Evolutionary conservation across 352 stramenopile genomes (phyloP).

Genomic region (Globisporangium heterothallicum): DNA sequence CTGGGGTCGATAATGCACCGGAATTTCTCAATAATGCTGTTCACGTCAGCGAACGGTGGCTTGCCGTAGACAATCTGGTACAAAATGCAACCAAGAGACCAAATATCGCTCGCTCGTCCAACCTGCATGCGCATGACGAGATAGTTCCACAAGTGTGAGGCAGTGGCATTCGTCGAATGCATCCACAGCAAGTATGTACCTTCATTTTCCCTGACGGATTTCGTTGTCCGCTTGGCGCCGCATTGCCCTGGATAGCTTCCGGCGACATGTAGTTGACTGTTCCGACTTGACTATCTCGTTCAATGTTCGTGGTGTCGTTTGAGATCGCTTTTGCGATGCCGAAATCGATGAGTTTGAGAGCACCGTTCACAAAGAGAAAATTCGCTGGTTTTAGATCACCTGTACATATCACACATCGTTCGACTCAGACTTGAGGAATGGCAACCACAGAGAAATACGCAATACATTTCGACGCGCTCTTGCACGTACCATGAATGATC

Average conservation of each 20-base stretch:
- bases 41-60: slow-evolving; percentile 91
- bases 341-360: slow-evolving; percentile 97
- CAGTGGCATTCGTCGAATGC: too few species aligned
- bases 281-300: slow-evolving; percentile 93
- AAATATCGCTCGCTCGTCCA: slow-evolving; percentile 92
- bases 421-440: neutral
- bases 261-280: slow-evolving; percentile 98
- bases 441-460: neutral
- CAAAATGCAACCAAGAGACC: slow-evolving; percentile 95
- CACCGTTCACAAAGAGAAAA: slow-evolving; percentile 95
- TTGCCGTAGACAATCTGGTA: slow-evolving; percentile 97
- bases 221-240: slow-evolving; percentile 38
- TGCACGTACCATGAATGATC: slow-evolving; percentile 87
- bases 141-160: too few species aligned
- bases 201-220: slow-evolving; percentile 77
- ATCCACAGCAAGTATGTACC: slow-evolving; percentile 14
- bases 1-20: slow-evolving; percentile 92
- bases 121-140: slow-evolving; percentile 36
- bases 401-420: slow-evolving; percentile 7
- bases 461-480: neutral
- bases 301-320: slow-evolving; percentile 97
- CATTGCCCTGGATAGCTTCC: slow-evolving; percentile 81
- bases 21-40: slow-evolving; percentile 95
- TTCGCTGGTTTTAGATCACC: slow-evolving; percentile 95
- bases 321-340: slow-evolving; percentile 97